Evolutionary conservation across 2,329 filamentous ascomycete genomes (phyloP).

Genomic region (Cercospora nicotianae): DNA sequence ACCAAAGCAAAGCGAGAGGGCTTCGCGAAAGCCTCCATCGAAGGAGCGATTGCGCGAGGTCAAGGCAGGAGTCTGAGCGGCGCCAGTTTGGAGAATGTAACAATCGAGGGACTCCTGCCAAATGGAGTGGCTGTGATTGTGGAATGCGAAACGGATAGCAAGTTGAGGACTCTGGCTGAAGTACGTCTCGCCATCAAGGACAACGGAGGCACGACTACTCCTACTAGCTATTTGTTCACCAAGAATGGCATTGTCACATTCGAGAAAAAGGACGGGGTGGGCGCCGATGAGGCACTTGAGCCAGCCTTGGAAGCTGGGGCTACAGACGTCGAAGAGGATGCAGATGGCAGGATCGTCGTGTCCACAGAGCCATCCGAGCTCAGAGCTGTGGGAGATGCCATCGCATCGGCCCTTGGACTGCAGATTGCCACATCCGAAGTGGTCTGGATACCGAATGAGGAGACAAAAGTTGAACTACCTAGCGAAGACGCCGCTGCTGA

Average conservation of each 20-base stretch:
- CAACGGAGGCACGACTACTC: constrained; percentile 66
- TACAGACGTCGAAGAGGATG: constrained; percentile 68
- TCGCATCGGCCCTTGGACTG: constrained; percentile 65
- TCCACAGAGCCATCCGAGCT: constrained; percentile 68
- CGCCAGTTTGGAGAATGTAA: constrained; percentile 71
- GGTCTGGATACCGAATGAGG: constrained; percentile 79
- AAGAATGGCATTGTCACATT: constrained; percentile 75
- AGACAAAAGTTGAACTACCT: constrained; percentile 68
- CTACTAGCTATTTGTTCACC: constrained; percentile 82
- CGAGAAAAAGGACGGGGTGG: constrained; percentile 56
- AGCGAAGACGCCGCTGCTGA: constrained; percentile 56
- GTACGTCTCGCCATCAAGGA: constrained; percentile 71
- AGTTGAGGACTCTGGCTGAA: constrained; percentile 70
- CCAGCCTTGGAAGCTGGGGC: constrained; percentile 82
- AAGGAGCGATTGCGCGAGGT: constrained; percentile 81
- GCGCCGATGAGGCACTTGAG: constrained; percentile 73
- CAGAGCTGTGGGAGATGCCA: constrained; percentile 61
- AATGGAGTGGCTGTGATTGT: constrained; percentile 73
- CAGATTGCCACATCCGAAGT: constrained; percentile 75
- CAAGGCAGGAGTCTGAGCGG: constrained; percentile 79
- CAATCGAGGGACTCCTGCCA: constrained; percentile 78
- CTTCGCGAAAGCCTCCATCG: constrained; percentile 81
- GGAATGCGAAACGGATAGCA: constrained; percentile 83
- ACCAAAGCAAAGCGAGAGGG: constrained; percentile 78
- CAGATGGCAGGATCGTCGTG: constrained; percentile 68